These are phyloP conservation scores for Scedosporium apiospermum DNA, from an alignment of 2,329 filamentous ascomycete genomes.

Conservation along the genomic window DNA sequence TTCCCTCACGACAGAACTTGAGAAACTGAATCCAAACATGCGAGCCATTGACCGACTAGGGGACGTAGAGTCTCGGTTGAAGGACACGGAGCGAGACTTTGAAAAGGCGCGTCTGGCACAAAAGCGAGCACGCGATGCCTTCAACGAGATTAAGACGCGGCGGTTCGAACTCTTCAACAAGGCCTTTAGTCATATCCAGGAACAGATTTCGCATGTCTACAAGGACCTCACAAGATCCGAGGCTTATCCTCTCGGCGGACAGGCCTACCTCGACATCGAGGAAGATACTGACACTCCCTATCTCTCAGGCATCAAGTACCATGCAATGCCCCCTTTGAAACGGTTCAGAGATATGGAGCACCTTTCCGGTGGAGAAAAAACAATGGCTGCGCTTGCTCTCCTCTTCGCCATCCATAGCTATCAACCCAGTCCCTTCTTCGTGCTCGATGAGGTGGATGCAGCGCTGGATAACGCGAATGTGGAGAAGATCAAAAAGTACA, in stretches of 20 bases:
- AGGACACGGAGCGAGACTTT: constrained; percentile 80
- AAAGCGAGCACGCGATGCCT: constrained; percentile 69
- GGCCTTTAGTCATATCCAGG: constrained; percentile 88
- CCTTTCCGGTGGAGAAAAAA: constrained; percentile 94
- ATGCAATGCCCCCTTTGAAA: constrained; percentile 97
- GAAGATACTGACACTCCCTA: constrained; percentile 97
- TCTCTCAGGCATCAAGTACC: constrained; percentile 91
- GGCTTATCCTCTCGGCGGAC: constrained; percentile 87
- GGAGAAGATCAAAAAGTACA: constrained; percentile 91
- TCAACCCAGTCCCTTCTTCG: constrained; percentile 93
- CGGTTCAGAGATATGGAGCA: constrained; percentile 99
- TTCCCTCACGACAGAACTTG: constrained; percentile 66
- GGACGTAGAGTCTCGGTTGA: constrained; percentile 72
- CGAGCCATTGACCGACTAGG: constrained; percentile 87
- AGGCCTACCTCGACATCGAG: constrained; percentile 78
- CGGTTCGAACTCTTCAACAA: constrained; percentile 90
- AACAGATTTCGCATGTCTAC: constrained; percentile 90
- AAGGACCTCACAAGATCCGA: constrained; percentile 85
- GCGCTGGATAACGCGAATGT: constrained; percentile 98
- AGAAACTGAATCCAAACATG: constrained; percentile 95
- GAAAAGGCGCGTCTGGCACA: constrained; percentile 71
- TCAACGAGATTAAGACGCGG: constrained; percentile 70
- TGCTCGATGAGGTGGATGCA: constrained; percentile 94
- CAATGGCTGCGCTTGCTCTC: constrained; percentile 92
- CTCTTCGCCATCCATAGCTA: constrained; percentile 96